Evolutionary conservation across 495 filamentous ascomycete genomes (phyloP).

Genomic region (Daldinia childiae): DNA sequence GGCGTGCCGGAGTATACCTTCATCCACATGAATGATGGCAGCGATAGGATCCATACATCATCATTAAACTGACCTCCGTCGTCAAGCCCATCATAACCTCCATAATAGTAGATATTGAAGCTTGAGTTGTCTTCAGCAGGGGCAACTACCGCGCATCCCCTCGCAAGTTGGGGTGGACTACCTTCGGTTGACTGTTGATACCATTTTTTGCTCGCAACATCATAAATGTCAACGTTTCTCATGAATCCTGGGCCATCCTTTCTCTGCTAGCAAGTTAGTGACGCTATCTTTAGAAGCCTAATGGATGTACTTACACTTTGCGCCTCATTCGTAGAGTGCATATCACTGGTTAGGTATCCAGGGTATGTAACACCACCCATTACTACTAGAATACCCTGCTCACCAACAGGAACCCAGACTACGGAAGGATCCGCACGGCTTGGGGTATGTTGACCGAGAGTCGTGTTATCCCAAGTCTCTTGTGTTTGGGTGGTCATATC

Average conservation of each 20-base stretch:
- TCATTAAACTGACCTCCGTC: slow-evolving; percentile 56
- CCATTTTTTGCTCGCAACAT: slow-evolving; percentile 65
- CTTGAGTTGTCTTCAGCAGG: slow-evolving; percentile 68
- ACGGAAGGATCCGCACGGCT: slow-evolving; percentile 70
- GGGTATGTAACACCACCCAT: slow-evolving; percentile 73
- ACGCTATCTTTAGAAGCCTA: background rate
- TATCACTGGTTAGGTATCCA: slow-evolving; percentile 41
- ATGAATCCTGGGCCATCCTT: slow-evolving; percentile 67
- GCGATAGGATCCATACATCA: slow-evolving; percentile 76
- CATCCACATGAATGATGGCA: slow-evolving; percentile 82
- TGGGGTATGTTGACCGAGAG: slow-evolving; percentile 60
- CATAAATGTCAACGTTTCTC: slow-evolving; percentile 73
- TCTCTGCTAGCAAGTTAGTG: slow-evolving; percentile 45
- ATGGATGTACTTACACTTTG: slow-evolving; percentile 53
- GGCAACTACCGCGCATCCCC: slow-evolving; percentile 74
- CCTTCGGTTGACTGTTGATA: slow-evolving; percentile 70
- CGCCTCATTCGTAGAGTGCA: slow-evolving; percentile 48
- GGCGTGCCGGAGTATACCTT: slow-evolving; percentile 61
- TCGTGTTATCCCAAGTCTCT: slow-evolving; percentile 65
- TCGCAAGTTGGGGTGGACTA: slow-evolving; percentile 62
- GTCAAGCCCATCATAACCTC: slow-evolving; percentile 67
- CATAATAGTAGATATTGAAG: slow-evolving; percentile 80
- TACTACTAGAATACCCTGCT: slow-evolving; percentile 69
- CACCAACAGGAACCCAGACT: slow-evolving; percentile 75
- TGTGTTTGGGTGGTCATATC: slow-evolving; percentile 63